Base-by-base conservation (phyloP, 148 eudicot species). In the Vaccinium macrocarpon region DNA sequence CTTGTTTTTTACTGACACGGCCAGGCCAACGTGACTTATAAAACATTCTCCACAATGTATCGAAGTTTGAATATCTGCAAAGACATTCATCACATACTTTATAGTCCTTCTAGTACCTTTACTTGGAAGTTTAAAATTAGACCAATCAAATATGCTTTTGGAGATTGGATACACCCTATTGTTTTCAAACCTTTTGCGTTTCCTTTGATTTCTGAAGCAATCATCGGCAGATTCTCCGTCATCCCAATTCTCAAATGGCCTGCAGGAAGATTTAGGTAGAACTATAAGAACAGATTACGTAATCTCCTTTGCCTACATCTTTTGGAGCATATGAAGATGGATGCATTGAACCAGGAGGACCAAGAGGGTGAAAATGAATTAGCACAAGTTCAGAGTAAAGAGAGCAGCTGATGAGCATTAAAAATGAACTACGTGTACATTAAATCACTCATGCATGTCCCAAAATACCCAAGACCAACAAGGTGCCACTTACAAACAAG, bases 1-100 rank as follows among this genome's bases (percentile, higher is more conserved):
- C 80, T 53, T 76, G 82, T 68, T n/a, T 88, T 81, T 74, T 88
- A 76, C 76, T 71, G 56, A 38, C 79, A 82, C 21, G 80, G 78
- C 81, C 85, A 52, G 92, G 92, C 96, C 97, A 95, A n/a, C 94
- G 98, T 29, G 84, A 84, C 66, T 82, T 27, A 81, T 82, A 92
- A 10, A 92, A 83, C 42, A 66, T 84, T 92, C 85, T 91, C 98
- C 98, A 95, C 14, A 87, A 89, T 71, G 81, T 59, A 83, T 90
- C 89, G 72, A 95, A 89, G 84, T 88, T 90, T 48, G 86, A 87
- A 84, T 56, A 85, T 90, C 98, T 95, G 91, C 74, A 82, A 53
- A 83, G 23, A 70, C 55, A 64, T 55, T 42, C 76, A 35, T 13
- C 23, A 21, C 76, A 49, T 32, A 68, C 42, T 72, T 23, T 59